These are phyloP conservation scores for Trichoderma koningii DNA, from an alignment of 2,329 filamentous ascomycete species.

Conservation along the genomic window DNA sequence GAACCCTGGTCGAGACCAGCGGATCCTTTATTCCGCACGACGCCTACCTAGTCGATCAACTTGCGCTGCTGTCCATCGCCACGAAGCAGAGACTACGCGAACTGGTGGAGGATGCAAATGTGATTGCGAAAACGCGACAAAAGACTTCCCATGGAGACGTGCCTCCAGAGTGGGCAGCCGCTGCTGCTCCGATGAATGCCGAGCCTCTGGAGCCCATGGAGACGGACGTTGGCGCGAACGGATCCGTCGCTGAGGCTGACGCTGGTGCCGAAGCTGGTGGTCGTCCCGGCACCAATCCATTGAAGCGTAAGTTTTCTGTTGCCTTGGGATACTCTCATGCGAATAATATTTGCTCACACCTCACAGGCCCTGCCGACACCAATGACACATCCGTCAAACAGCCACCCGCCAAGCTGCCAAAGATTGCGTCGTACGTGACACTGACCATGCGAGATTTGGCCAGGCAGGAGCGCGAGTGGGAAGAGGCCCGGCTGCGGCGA, in stretches of 20 bases:
- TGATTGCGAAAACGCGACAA: conserved; percentile 70
- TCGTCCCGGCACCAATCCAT: conserved; percentile 52
- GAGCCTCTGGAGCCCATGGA: conserved; percentile 41
- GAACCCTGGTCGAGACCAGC: conserved; percentile 61
- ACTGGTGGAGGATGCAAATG: conserved; percentile 75
- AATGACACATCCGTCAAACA: conserved; percentile 43
- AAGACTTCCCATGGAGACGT: conserved; percentile 78
- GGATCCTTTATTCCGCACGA: conserved; percentile 75
- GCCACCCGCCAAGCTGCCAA: conserved; percentile 48
- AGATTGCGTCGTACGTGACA: conserved; percentile 54
- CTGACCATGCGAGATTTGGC: conserved; percentile 63
- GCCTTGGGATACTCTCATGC: not conserved
- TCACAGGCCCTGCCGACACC: conserved; percentile 45
- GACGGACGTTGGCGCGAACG: conserved; percentile 38
- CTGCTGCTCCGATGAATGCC: conserved; percentile 59
- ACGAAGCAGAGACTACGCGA: conserved; percentile 77
- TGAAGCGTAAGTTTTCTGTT: conserved; percentile 61
- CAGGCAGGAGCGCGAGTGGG: conserved; percentile 66
- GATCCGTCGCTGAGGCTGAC: conserved; percentile 41
- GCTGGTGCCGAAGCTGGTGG: conserved; percentile 51
- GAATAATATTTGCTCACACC: not conserved
- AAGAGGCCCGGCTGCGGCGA: conserved; percentile 70
- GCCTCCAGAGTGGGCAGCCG: conserved; percentile 72
- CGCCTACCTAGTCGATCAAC: conserved; percentile 75
- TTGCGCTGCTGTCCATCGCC: conserved; percentile 79